phyloP scores from a whole-genome alignment of 1,284 basidiomycete species.

The Singerocomus inundabilis region DNA sequence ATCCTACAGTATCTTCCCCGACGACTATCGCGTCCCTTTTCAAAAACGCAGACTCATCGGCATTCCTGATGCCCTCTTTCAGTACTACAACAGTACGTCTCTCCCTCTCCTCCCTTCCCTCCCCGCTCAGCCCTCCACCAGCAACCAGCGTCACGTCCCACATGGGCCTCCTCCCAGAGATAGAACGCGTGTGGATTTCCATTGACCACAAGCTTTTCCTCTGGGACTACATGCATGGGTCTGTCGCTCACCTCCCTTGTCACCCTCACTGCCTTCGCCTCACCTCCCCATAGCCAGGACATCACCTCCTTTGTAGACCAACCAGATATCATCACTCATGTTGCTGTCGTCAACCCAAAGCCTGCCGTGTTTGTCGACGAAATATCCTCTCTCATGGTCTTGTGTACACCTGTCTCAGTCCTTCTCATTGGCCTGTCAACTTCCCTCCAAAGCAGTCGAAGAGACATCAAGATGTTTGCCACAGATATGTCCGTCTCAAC shows the following conservation, averaged over 20 bases:
- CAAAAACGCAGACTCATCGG: conserved; percentile 73
- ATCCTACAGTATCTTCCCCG: conserved; percentile 74
- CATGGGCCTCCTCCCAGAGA: conserved; percentile 93
- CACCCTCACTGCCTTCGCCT: background rate
- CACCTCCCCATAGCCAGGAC: conserved; percentile 56
- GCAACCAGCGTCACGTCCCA: conserved; percentile 60
- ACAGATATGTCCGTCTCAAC: conserved; percentile 82
- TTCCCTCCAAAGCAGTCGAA: conserved; percentile 49
- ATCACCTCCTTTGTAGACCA: conserved; percentile 90
- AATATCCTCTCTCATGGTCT: conserved; percentile 86
- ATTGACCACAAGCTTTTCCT: conserved; percentile 94
- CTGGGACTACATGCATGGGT: conserved; percentile 97
- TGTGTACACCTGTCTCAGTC: conserved; percentile 84
- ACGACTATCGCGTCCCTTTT: conserved; percentile 78
- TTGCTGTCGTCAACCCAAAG: conserved; percentile 81
- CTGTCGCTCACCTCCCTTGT: conserved; percentile 28
- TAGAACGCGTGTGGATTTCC: conserved; percentile 94
- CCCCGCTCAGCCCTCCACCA: conserved; percentile 32
- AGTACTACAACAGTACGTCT: conserved; percentile 72
- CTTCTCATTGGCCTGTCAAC: conserved; percentile 84
- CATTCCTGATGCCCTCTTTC: conserved; percentile 82
- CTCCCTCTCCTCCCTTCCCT: background rate
- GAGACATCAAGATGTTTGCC: conserved; percentile 86
- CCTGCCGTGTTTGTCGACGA: conserved; percentile 88
- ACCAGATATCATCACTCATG: conserved; percentile 86